Evolutionary conservation across 2,329 filamentous ascomycete species (phyloP).

Genomic region (Pseudofabraea citricarpa): DNA sequence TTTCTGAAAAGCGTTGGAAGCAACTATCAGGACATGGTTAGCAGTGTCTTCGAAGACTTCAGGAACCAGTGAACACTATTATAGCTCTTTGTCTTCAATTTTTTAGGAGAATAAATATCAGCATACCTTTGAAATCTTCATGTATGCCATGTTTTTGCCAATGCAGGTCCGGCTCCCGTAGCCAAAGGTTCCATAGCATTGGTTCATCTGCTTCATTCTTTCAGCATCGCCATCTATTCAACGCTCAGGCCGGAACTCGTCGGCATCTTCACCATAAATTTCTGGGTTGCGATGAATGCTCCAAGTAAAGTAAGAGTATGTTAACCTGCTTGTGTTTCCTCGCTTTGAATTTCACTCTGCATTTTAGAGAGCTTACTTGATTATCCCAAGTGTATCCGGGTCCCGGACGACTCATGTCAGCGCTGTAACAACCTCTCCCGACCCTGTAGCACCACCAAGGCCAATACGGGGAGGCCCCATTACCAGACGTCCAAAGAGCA

Average conservation of each 20-base stretch:
- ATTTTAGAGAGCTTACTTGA: too few species aligned
- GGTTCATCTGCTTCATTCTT: background rate
- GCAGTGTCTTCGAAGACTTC: too few species aligned
- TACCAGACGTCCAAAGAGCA: too few species aligned
- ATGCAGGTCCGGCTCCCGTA: slow-evolving; percentile 36
- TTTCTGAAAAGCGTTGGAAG: background rate
- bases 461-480: too few species aligned
- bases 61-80: background rate
- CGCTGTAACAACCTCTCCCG: too few species aligned
- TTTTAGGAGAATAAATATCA: background rate
- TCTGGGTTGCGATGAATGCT: background rate
- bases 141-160: slow-evolving; percentile 33
- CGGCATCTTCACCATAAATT: background rate
- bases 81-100: background rate
- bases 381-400: too few species aligned
- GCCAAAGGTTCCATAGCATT: slow-evolving; percentile 26
- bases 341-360: too few species aligned
- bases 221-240: background rate
- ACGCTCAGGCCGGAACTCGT: background rate
- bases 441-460: too few species aligned
- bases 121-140: slow-evolving; percentile 41
- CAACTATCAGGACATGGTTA: background rate
- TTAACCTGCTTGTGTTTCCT: too few species aligned
- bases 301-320: too few species aligned
- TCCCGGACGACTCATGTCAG: too few species aligned